These are phyloP conservation scores for Alternaria dauci DNA, from an alignment of 2,329 filamentous ascomycete genomes.

Conservation along the genomic window DNA sequence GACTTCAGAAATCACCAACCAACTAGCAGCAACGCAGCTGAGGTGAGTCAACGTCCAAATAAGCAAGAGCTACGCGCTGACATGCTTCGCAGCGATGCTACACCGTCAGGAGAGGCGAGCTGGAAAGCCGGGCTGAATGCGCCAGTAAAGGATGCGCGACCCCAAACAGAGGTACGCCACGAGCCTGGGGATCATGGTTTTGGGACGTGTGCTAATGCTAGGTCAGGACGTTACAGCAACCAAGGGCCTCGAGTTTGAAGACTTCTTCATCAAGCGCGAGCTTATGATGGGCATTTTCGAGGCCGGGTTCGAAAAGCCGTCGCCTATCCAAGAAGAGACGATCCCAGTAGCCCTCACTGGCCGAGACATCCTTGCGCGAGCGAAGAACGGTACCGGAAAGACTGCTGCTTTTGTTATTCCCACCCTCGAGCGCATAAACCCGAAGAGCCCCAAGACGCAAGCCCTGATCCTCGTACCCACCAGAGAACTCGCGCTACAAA, in stretches of 20 bases:
- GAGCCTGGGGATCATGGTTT: not conserved
- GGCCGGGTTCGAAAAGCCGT: constrained; percentile 97
- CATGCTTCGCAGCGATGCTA: constrained; percentile 53
- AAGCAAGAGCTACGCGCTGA: constrained; percentile 18
- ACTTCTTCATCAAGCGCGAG: constrained; percentile 93
- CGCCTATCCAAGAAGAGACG: constrained; percentile 98
- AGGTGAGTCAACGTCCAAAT: constrained; percentile 47
- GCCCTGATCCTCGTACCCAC: constrained; percentile 96
- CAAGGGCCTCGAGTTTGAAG: constrained; percentile 96
- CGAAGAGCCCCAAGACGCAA: constrained; percentile 95
- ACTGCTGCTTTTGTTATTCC: constrained; percentile 98
- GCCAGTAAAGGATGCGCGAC: constrained; percentile 76
- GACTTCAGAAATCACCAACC: constrained; percentile 62
- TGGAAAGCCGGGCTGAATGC: constrained; percentile 79
- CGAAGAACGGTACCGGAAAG: constrained; percentile 99
- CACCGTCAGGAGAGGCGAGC: constrained; percentile 63
- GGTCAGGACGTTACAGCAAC: constrained; percentile 94
- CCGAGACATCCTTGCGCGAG: constrained; percentile 91
- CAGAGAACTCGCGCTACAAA: constrained; percentile 95
- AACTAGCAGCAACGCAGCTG: constrained; percentile 64
- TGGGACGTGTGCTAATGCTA: constrained; percentile 15
- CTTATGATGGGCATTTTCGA: constrained; percentile 99
- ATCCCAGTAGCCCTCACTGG: constrained; percentile 96
- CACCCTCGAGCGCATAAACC: constrained; percentile 92
- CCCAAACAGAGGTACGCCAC: constrained; percentile 76